phyloP scores from a whole-genome alignment of 78 protist genomes.

The Speleostelium caveatum region DNA sequence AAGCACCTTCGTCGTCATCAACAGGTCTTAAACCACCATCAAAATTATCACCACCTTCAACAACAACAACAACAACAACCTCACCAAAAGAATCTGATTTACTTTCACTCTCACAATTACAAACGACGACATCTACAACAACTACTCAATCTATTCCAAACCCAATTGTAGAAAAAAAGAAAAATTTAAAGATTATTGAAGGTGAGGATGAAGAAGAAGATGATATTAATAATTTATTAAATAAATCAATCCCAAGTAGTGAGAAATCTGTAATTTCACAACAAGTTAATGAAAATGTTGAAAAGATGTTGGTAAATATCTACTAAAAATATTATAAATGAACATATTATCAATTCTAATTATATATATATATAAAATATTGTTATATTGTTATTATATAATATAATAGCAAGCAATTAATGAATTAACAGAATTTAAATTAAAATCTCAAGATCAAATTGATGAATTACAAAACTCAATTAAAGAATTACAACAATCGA shows the following conservation, averaged over 20 bases:
- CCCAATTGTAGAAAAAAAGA: neutral
- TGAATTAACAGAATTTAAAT: constrained; percentile 55
- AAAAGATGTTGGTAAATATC: constrained; percentile 58
- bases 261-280: neutral
- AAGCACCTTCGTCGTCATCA: neutral
- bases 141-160: neutral
- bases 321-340: too few species aligned
- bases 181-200: constrained; percentile 23
- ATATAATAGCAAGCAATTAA: too few species aligned
- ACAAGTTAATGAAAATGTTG: constrained; percentile 46
- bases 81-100: neutral
- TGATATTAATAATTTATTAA: constrained; percentile 12
- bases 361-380: too few species aligned
- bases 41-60: neutral
- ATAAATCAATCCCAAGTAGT: neutral
- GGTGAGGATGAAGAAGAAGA: constrained; percentile 79
- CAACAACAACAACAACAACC: constrained; percentile 29
- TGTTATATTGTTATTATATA: too few species aligned
- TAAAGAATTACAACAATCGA: neutral
- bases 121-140: neutral
- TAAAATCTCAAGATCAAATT: constrained; percentile 40
- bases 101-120: neutral
- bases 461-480: constrained; percentile 4
- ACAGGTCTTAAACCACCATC: neutral
- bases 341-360: too few species aligned